phyloP scores from a whole-genome alignment of 208 protist species.

The Wallacemonas sp. region DNA sequence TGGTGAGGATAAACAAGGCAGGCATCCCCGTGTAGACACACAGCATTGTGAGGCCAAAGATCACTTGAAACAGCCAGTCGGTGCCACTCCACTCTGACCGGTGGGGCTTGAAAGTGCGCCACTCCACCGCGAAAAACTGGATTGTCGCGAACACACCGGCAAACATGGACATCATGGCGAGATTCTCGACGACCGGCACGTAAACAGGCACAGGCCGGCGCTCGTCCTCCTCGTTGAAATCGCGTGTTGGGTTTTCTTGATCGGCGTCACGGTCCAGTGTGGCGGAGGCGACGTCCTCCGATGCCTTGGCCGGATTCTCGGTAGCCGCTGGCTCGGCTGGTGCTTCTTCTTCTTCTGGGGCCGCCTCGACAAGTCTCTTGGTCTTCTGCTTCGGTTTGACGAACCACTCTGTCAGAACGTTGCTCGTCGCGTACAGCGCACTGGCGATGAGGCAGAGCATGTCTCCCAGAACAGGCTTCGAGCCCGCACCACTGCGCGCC shows the following conservation, averaged over 20 bases:
- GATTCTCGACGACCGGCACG: constrained; percentile 74
- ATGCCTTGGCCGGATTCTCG: neutral
- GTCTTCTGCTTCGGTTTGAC: constrained; percentile 60
- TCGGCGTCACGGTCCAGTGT: constrained; percentile 4
- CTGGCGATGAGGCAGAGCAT: constrained; percentile 79
- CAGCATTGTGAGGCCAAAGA: constrained; percentile 87
- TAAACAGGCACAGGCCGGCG: constrained; percentile 53
- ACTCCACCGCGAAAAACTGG: constrained; percentile 83
- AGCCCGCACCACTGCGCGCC: constrained; percentile 34
- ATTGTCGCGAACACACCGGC: constrained; percentile 64
- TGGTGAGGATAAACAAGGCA: constrained; percentile 65
- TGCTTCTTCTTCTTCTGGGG: constrained; percentile 12
- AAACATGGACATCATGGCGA: constrained; percentile 77
- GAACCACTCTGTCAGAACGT: constrained; percentile 91
- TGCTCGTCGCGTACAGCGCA: constrained; percentile 87
- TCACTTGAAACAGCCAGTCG: constrained; percentile 77
- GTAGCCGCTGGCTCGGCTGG: neutral
- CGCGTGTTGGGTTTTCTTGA: neutral
- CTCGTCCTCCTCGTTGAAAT: constrained; percentile 22
- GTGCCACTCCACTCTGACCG: constrained; percentile 51
- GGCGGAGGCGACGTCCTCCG: neutral
- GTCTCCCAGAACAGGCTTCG: constrained; percentile 78
- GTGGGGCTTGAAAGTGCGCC: constrained; percentile 52
- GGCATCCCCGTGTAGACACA: constrained; percentile 80
- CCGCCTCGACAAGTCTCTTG: neutral